These are phyloP conservation scores for Thermoascus crustaceus DNA, from an alignment of 2,329 filamentous ascomycete genomes.

Conservation along the genomic window DNA sequence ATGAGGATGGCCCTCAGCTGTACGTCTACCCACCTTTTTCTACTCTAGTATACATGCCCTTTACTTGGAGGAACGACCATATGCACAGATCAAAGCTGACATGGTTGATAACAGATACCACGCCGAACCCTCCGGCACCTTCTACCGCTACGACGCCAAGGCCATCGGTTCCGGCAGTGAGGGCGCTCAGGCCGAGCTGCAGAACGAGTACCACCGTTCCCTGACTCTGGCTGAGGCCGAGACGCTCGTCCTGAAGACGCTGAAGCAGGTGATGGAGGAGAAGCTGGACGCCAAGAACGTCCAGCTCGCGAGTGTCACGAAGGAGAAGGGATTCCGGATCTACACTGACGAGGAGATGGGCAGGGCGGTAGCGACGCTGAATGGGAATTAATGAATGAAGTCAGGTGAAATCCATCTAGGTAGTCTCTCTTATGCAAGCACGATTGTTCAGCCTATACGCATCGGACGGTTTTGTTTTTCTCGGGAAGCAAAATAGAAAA, in stretches of 20 bases:
- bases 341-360: conserved; percentile 98
- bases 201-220: conserved; percentile 98
- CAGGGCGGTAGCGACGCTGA: conserved; percentile 67
- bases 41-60: too few species aligned
- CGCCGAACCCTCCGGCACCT: conserved; percentile 94
- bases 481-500: conserved; percentile 1
- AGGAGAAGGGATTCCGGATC: conserved; percentile 96
- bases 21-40: conserved; percentile 35
- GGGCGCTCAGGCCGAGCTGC: conserved; percentile 92
- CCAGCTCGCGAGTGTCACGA: conserved; percentile 93
- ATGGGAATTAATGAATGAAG: conserved; percentile 34
- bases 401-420: too few species aligned
- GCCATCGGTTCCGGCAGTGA: conserved; percentile 96
- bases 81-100: not conserved
- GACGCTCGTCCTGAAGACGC: conserved; percentile 88
- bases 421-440: not conserved
- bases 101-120: conserved; percentile 58
- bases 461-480: not conserved
- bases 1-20: conserved; percentile 92
- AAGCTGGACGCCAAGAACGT: conserved; percentile 99
- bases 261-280: conserved; percentile 99
- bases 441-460: too few species aligned
- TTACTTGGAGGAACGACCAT: too few species aligned
- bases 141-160: conserved; percentile 98
- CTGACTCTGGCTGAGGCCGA: conserved; percentile 88